These are phyloP conservation scores for Nitzschia inconspicua DNA, from an alignment of 108 stramenopile species.

Conservation along the genomic window DNA sequence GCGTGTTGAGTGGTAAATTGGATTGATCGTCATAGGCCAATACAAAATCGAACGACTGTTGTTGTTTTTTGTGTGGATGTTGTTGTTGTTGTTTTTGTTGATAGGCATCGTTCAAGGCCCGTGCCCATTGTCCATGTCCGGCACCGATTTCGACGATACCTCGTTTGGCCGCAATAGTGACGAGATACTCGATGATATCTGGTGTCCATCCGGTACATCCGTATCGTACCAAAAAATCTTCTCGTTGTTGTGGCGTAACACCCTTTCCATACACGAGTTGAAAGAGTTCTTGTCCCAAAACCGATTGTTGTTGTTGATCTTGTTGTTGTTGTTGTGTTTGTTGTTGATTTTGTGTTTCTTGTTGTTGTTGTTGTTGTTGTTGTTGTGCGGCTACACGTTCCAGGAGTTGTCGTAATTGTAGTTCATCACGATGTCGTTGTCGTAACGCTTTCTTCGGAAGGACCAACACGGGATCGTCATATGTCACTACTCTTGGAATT, in stretches of 20 bases:
- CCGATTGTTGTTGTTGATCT: conserved; percentile 28
- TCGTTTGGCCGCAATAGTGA: conserved; percentile 35
- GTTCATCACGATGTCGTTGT: conserved; percentile 52
- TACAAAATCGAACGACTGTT: conserved; percentile 56
- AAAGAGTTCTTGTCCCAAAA: conserved; percentile 24
- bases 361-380: background rate
- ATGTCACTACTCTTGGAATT: conserved; percentile 36
- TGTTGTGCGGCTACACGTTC: conserved; percentile 25
- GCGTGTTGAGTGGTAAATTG: conserved; percentile 56
- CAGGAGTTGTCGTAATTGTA: conserved; percentile 33
- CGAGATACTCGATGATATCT: conserved; percentile 42
- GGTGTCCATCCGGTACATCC: conserved; percentile 76
- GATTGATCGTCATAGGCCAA: conserved; percentile 71
- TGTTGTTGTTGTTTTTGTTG: background rate
- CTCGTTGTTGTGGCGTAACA: conserved; percentile 63
- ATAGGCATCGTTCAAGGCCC: conserved; percentile 48
- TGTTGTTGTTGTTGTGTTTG: background rate
- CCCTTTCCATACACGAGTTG: conserved; percentile 67
- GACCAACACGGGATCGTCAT: conserved; percentile 43
- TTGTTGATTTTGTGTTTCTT: conserved; percentile 3
- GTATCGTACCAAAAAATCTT: conserved; percentile 70
- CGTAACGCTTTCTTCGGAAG: conserved; percentile 38
- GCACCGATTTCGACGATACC: conserved; percentile 86
- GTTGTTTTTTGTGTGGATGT: conserved; percentile 4
- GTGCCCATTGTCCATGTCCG: conserved; percentile 83